Base-by-base conservation (phyloP, 1,284 basidiomycete genomes). In the Puccinia sorghi region DNA sequence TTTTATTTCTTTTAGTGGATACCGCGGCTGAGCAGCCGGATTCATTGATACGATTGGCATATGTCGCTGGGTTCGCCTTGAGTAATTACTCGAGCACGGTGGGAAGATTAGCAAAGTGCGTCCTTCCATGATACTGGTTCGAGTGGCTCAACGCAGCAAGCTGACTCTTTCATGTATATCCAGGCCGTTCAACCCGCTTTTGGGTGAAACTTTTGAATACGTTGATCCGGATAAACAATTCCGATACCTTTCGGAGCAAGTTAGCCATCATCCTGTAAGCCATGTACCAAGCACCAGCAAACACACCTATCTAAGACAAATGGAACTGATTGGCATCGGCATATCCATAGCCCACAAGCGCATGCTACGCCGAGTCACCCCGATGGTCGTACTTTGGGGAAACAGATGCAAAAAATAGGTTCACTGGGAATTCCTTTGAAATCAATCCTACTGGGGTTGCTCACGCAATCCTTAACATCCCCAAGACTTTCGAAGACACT, bases 1-100 rank as follows among this genome's bases (percentile, higher is more conserved):
- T 32, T 32, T 32, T 32, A 4, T 2, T 27, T 46, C 13, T 13
- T 48, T 74, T 48, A 93, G 92, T 96, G 81, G 93, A 96, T 83
- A 90, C 91, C 3, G 96, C 96, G 13, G 89, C 89, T 1, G 86
- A 87, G 71, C 92, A 96, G 83, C 84, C 85, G 48, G 93, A 97
- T 83, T 90, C 93, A 7, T 88, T 92, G 66, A 89, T 90, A 79
- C 90, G 96, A 8, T 90, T 97, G 79, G 94, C 94, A 0, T 99
- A 91, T 83, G 94, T 99, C 3, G 94, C 92, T 13, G 96, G 94
- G 0, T 99, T 98, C 85, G 96, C 94, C 1, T 97, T 97, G 93
- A 93, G 92, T 56, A 98, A 98, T 86, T 98, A 99, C 86, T 94
- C 93, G 13, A 94, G 93, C 39, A 98, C 96, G 0, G 93, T 97